phyloP scores from a whole-genome alignment of 2,329 filamentous ascomycete species.

The Colletotrichum musicola region DNA sequence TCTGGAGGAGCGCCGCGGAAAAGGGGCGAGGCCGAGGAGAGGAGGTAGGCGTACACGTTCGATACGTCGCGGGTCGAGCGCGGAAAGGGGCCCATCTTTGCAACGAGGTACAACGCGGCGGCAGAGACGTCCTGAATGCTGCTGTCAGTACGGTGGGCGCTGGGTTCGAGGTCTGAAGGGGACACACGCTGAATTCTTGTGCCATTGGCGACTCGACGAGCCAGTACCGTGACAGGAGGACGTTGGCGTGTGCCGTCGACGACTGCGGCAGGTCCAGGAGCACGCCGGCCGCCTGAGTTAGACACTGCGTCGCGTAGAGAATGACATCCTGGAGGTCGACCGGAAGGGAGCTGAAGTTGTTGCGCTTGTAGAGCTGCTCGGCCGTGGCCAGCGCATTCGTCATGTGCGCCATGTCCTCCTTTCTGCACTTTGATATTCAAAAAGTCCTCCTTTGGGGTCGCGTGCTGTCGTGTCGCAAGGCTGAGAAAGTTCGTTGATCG shows the following conservation, averaged over 20 bases:
- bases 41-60: conserved; percentile 87
- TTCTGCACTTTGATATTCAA: no score
- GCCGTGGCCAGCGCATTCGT: conserved; percentile 79
- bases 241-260: conserved; percentile 85
- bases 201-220: conserved; percentile 68
- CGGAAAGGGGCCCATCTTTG: conserved; percentile 84
- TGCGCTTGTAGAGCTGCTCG: conserved; percentile 73
- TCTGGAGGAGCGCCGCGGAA: conserved; percentile 55
- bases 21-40: conserved; percentile 70
- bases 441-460: no score
- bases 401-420: conserved; percentile 36
- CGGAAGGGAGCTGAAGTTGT: conserved; percentile 70
- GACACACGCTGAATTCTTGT: conserved; percentile 68
- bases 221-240: conserved; percentile 87
- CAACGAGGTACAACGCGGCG: conserved; percentile 81
- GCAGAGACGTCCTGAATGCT: conserved; percentile 80
- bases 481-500: conserved; percentile 12
- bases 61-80: conserved; percentile 83
- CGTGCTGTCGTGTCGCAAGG: conserved; percentile 16
- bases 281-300: conserved; percentile 83
- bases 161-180: neutral
- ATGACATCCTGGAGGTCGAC: conserved; percentile 78
- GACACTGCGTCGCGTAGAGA: conserved; percentile 77
- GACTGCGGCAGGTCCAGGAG: conserved; percentile 88
- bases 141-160: neutral